Evolutionary conservation across 257 asterid genomes (phyloP).

Genomic region (Petrea volubilis): DNA sequence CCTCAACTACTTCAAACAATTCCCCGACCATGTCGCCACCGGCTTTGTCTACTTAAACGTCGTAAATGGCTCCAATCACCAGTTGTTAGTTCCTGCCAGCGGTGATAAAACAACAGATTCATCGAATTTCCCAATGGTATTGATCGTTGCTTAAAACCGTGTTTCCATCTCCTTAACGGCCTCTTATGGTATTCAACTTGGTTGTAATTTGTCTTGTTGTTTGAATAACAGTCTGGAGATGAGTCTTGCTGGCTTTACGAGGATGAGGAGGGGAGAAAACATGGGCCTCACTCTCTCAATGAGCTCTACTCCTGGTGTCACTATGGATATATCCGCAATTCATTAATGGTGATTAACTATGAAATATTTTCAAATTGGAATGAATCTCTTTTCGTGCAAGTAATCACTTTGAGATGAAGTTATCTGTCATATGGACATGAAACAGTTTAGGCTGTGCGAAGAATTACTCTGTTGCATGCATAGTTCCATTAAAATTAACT

Average conservation of each 20-base stretch:
- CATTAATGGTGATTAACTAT: slow-evolving; percentile 55
- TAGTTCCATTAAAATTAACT: not conserved
- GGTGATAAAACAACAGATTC: slow-evolving; percentile 16
- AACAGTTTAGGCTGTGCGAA: not conserved
- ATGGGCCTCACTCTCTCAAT: slow-evolving; percentile 75
- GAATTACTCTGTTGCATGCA: not conserved
- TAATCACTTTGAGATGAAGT: not conserved
- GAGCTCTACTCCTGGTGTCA: slow-evolving; percentile 85
- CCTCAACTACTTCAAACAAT: slow-evolving; percentile 67
- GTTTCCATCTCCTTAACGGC: not conserved
- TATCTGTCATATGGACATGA: slow-evolving; percentile 16
- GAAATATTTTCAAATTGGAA: slow-evolving; percentile 10
- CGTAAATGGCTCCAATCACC: slow-evolving; percentile 22
- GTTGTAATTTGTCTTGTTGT: slow-evolving; percentile 1
- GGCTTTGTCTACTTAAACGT: slow-evolving; percentile 65
- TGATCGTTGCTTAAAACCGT: slow-evolving; percentile 6
- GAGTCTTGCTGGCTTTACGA: slow-evolving; percentile 82
- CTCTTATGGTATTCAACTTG: not conserved
- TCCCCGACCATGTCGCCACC: slow-evolving; percentile 77
- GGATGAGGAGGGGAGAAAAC: slow-evolving; percentile 75
- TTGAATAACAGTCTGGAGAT: slow-evolving; percentile 51
- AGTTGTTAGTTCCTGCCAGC: slow-evolving; percentile 20
- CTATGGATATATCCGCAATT: slow-evolving; percentile 57
- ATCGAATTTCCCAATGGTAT: slow-evolving; percentile 42
- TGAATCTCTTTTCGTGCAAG: not conserved